Conservation (phyloP, 2,329 filamentous ascomycete species). For the Cytospora leucostoma region DNA sequence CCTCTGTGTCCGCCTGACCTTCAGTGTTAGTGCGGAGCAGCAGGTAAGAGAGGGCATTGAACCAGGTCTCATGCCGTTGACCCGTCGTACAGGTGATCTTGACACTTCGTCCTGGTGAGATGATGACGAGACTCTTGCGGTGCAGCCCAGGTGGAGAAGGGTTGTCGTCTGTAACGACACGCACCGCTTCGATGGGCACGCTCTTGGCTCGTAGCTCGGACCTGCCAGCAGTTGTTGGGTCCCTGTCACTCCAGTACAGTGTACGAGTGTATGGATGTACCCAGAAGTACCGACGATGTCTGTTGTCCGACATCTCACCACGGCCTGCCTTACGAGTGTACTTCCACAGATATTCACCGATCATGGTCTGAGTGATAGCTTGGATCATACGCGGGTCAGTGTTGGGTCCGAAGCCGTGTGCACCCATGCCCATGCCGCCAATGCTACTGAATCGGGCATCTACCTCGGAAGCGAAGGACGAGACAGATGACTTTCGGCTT, state of each 20-base stretch:
- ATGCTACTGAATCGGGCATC: constrained; percentile 83
- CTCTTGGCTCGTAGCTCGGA: constrained; percentile 80
- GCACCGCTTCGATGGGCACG: constrained; percentile 88
- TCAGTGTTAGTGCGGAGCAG: constrained; percentile 74
- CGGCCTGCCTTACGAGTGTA: constrained; percentile 95
- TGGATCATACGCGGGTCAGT: constrained; percentile 98
- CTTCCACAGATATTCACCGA: constrained; percentile 98
- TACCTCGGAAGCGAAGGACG: constrained; percentile 92
- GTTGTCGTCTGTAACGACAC: constrained; percentile 92
- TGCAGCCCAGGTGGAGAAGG: constrained; percentile 93
- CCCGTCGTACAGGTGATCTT: constrained; percentile 94
- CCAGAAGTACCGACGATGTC: constrained; percentile 97
- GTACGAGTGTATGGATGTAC: constrained; percentile 96
- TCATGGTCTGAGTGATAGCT: constrained; percentile 99
- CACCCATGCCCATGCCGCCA: constrained; percentile 47
- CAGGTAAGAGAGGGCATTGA: constrained; percentile 93
- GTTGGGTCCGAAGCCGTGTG: constrained; percentile 63
- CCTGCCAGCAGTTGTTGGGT: constrained; percentile 78
- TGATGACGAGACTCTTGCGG: constrained; percentile 86
- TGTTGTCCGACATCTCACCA: constrained; percentile 81
- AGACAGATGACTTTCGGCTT: constrained; percentile 79
- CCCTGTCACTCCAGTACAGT: constrained; percentile 92
- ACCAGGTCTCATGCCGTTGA: constrained; percentile 97
- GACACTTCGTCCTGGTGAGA: constrained; percentile 84
- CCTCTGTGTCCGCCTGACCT: constrained; percentile 62